phyloP scores from a whole-genome alignment of 2,329 filamentous ascomycete genomes.

The Trichoderma hamatum region DNA sequence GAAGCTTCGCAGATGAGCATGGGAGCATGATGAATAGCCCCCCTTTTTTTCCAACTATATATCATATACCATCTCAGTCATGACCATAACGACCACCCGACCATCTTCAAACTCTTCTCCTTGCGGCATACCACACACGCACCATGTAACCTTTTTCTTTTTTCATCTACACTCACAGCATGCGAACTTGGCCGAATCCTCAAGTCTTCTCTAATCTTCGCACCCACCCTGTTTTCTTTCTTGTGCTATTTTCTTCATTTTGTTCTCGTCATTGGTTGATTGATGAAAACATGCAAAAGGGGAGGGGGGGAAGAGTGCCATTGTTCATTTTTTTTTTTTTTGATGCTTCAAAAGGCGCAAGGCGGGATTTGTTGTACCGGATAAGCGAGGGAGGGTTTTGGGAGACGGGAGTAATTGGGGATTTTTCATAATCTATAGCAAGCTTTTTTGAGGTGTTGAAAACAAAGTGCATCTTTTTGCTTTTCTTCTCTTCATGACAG shows the following conservation, averaged over 20 bases:
- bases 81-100: not conserved
- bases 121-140: not conserved
- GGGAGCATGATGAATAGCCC: not conserved
- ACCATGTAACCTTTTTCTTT: not conserved
- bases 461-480: not conserved
- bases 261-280: not conserved
- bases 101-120: not conserved
- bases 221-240: not conserved
- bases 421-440: slow-evolving; percentile 11
- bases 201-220: not conserved
- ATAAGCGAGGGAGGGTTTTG: not conserved
- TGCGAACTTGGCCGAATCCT: not conserved
- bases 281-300: not conserved
- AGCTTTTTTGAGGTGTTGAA: not conserved
- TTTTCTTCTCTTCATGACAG: not conserved
- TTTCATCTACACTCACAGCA: not conserved
- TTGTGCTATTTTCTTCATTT: not conserved
- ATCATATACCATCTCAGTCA: not conserved
- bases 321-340: not conserved
- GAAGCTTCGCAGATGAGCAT: slow-evolving; percentile 22
- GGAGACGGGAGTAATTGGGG: slow-evolving; percentile 10
- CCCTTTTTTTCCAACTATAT: not conserved
- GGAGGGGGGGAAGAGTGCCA: not conserved
- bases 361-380: not conserved
- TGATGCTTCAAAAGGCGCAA: slow-evolving; percentile 5